Conservation (phyloP, 2,329 filamentous ascomycete species). For the Diaporthe vaccinii region DNA sequence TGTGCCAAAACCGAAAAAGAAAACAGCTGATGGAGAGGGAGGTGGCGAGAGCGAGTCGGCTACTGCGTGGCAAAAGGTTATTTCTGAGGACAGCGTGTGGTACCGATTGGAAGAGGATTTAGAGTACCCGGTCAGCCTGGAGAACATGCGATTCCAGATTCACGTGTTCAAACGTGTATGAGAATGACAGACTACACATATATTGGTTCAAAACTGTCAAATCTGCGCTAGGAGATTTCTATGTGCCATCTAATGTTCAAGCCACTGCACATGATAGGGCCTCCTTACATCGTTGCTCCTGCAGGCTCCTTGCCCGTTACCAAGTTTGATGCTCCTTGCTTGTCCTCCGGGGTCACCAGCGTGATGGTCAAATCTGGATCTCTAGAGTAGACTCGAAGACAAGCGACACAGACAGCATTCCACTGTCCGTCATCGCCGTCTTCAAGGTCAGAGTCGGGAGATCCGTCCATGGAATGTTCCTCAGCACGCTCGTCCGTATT, state of each 20-base stretch:
- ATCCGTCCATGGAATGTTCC: constrained; percentile 24
- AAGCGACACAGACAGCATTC: constrained; percentile 59
- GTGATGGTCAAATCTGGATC: constrained; percentile 52
- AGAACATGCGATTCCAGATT: constrained; percentile 42
- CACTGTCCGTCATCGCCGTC: constrained; percentile 48
- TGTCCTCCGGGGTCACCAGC: constrained; percentile 51
- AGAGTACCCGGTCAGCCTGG: constrained; percentile 39
- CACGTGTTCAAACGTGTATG: constrained; percentile 40
- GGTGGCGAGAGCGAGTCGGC: not conserved
- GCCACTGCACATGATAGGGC: not conserved
- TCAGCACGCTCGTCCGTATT: not conserved
- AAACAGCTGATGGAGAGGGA: not conserved
- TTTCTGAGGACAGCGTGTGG: constrained; percentile 31
- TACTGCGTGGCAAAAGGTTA: constrained; percentile 39
- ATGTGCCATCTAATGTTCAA: not conserved
- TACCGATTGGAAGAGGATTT: constrained; percentile 37
- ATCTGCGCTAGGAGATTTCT: not conserved
- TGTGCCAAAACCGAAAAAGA: constrained; percentile 29
- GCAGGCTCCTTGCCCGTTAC: constrained; percentile 48
- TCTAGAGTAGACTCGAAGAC: constrained; percentile 55
- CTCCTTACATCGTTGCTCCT: constrained; percentile 48
- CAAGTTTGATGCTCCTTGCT: constrained; percentile 48
- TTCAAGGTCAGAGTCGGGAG: constrained; percentile 38
- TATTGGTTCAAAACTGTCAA: not conserved
- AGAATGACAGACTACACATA: not conserved